Base-by-base conservation (phyloP, 345 rosid species). In the Conringia planisiliqua region DNA sequence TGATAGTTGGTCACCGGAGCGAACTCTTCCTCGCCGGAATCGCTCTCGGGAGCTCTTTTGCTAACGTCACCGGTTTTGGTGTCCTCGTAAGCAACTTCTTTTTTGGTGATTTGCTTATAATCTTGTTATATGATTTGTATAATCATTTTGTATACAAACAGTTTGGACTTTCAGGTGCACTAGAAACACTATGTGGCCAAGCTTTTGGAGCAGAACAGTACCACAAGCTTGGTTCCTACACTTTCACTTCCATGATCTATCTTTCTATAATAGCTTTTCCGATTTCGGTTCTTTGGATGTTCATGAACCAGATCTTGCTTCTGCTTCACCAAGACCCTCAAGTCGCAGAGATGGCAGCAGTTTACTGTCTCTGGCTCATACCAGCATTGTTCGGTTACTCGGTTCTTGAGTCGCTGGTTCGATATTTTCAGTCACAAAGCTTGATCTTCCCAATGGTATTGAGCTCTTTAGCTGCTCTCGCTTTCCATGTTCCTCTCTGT, bases 181-280 rank as follows among this genome's bases (percentile, higher is more conserved):
- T 89, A 69, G 97, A 93, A 74, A 94, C 97, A n/a, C 70, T 94
- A 62, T 82, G 89, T 62, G 96, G 97, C 4, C 97, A 91, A 86
- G 89, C 92, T 2, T 88, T 70, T 77, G 97, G 96, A 85, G 93
- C 96, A 36, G 51, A 85, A 47, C 93, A 88, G 46, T 88, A 86
- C 66, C 68, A 63, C 20, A 79, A 69, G 3, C 76, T 79, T 8
- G 82, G 82, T 48, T 64, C 79, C 5, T 71, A 79, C 65, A 79
- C 82, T 62, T 57, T 63, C 33, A 48, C 79, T 32, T 74, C 79
- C 1, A 74, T 79, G 14, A 33, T 74, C 10, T 54, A 10, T 4
- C 82, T 79, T 5, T 58, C 64, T 4, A 62, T 74, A 0, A 62
- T 79, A 11, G 43, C 79, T 38, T 24, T 74, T 1, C 79, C 79